Percentiles rank a stretch among this genome's conserved stretches.
Conservation (phyloP, 2,329 filamentous ascomycete species). For the Dryadomyces quercus-mongolicae region DNA sequence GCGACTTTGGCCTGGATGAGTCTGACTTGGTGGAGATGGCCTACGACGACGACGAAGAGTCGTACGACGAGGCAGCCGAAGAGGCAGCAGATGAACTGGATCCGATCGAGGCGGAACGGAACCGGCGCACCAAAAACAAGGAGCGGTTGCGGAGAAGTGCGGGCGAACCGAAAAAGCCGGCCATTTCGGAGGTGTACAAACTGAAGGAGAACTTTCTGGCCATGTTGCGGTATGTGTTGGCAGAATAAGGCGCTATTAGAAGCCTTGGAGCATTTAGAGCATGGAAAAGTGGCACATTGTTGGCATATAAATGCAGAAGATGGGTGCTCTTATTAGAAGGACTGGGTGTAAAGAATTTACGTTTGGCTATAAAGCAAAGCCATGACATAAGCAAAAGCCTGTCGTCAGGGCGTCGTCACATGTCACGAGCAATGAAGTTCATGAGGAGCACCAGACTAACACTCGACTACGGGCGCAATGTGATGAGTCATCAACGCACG, state of each 20-base stretch:
- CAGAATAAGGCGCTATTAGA: constrained; percentile 43
- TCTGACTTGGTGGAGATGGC: constrained; percentile 78
- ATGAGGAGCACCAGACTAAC: too few relatives aligned
- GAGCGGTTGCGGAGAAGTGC: constrained; percentile 70
- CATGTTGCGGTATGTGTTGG: constrained; percentile 73
- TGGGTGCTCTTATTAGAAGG: too few relatives aligned
- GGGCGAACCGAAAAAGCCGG: constrained; percentile 73
- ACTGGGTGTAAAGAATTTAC: too few relatives aligned
- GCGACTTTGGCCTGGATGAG: constrained; percentile 82
- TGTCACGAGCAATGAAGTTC: not conserved
- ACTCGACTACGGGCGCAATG: too few relatives aligned
- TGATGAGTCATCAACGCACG: not conserved
- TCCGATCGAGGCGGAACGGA: constrained; percentile 77
- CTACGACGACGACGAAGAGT: constrained; percentile 57
- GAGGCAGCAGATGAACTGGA: constrained; percentile 69
- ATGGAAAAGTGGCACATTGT: too few relatives aligned
- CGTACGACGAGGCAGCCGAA: constrained; percentile 52
- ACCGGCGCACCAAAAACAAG: constrained; percentile 61
- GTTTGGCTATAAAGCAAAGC: too few relatives aligned
- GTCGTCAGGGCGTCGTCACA: too few relatives aligned
- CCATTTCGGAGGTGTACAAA: constrained; percentile 67
- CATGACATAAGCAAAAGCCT: not conserved
- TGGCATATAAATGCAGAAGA: too few relatives aligned
- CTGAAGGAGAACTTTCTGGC: constrained; percentile 66
- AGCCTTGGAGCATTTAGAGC: not conserved